Evolutionary conservation across 2,329 filamentous ascomycete species (phyloP), one percentile per base, ranked within the genome.

Genomic region (Parafenestella ontariensis): DNA sequence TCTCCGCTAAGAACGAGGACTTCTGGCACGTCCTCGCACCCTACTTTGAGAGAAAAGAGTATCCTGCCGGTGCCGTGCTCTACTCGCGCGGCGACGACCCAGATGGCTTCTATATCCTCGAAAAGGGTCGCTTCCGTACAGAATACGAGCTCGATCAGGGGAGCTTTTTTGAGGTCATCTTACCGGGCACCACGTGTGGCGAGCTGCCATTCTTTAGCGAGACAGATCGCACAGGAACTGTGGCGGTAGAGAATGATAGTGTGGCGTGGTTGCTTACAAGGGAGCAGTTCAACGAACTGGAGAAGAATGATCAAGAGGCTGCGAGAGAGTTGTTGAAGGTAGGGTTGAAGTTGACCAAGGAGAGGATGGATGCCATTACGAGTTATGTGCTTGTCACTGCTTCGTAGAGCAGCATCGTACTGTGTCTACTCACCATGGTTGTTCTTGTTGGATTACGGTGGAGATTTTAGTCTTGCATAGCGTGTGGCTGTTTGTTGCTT

Each of bases 171-270:
- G 95, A 99, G 76, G 91, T 91, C 68, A 97, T 98, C 49, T 89
- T 97, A 1, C 91, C 93, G 0, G 95, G 95, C 15, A 95, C 95
- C 1, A 97, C 95, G 0, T 98, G 94, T 66, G 95, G 95, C 31
- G 95, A 99, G 78, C 77, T 99, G 48, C 95, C 95, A 0, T 99
- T 99, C 79, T 99, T 99, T 78, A 92, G 89, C 2, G 91, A 96
- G 69, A 98, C 94, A 1, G 82, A 86, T 47, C 85, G 95, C 17
- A 98, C 93, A 3, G 92, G 92, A 1, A 96, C 90, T 0, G 92
- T 96, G 10, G 82, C 88, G 39, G 91, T 91, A 1, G 93, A 98
- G 72, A 84, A 88, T 49, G 88, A 94, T 64, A 90, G 89, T 58
- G 86, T 95, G 0, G 86, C 89, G 5, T 99, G 95, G 95, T 77